Evolutionary conservation across 1,139 yeast species (phyloP).

Genomic region (Magnusiomyces paraingens): DNA sequence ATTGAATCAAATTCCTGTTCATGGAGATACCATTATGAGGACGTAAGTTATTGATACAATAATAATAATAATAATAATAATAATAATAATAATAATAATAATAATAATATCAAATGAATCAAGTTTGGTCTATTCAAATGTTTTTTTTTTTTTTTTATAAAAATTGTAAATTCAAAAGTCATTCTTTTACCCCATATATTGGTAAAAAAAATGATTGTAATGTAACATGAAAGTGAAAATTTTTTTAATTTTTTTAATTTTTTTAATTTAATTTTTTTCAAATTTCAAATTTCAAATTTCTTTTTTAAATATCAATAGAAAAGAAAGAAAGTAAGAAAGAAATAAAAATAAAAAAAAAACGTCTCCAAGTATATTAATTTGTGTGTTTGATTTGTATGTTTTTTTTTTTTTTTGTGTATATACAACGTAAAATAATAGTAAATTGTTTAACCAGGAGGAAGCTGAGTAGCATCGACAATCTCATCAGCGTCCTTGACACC

Average conservation of each 20-base stretch:
- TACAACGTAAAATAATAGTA: background rate
- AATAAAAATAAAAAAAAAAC: background rate
- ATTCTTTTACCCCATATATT: no score
- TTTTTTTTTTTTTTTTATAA: background rate
- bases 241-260: background rate
- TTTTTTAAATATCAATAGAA: no score
- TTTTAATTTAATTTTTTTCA: background rate
- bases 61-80: background rate
- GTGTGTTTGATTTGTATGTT: background rate
- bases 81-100: no score
- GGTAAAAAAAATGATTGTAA: no score
- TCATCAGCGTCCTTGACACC: constrained; percentile 57
- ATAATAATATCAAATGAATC: no score
- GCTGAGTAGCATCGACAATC: constrained; percentile 38
- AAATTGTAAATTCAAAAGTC: no score
- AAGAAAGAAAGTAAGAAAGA: no score
- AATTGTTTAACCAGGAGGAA: constrained; percentile 80
- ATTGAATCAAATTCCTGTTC: constrained; percentile 27
- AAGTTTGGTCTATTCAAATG: no score
- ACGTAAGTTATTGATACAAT: constrained; percentile 4
- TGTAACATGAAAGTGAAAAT: background rate
- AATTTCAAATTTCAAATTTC: background rate
- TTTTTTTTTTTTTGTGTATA: background rate
- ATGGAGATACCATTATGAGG: constrained; percentile 21
- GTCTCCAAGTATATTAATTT: no score